These are phyloP conservation scores for Candida berthetii DNA, from an alignment of 805 yeast genomes.

Conservation along the genomic window DNA sequence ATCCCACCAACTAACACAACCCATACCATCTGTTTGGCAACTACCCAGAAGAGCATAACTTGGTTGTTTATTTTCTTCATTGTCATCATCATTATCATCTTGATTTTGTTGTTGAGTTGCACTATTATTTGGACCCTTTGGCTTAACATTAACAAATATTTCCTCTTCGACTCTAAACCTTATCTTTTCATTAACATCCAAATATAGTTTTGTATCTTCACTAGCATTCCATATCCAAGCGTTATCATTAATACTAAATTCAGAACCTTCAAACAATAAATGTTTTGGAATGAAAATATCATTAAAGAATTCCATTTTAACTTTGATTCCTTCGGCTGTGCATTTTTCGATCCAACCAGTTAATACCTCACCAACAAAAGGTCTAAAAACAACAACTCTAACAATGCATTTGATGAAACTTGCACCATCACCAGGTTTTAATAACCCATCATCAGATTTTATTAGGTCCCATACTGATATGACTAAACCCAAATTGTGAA, in stretches of 20 bases:
- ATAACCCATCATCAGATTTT: constrained; percentile 79
- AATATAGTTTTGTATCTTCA: constrained; percentile 67
- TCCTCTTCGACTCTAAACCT: constrained; percentile 90
- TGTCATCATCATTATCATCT: constrained; percentile 16
- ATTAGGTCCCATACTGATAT: constrained; percentile 79
- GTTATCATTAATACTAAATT: constrained; percentile 63
- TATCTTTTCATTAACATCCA: constrained; percentile 88
- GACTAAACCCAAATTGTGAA: constrained; percentile 80
- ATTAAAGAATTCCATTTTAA: constrained; percentile 82
- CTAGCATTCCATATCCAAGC: constrained; percentile 93
- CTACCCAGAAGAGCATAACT: constrained; percentile 85
- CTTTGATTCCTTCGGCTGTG: constrained; percentile 78
- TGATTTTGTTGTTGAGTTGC: constrained; percentile 17
- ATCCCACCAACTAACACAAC: constrained; percentile 96
- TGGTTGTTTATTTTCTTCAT: constrained; percentile 43
- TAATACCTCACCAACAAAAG: constrained; percentile 88
- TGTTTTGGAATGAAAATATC: constrained; percentile 86
- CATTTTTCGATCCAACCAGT: constrained; percentile 93
- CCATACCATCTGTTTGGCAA: constrained; percentile 96
- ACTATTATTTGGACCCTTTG: constrained; percentile 52
- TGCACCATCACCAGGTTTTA: constrained; percentile 94
- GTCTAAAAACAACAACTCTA: constrained; percentile 80
- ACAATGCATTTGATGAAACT: constrained; percentile 70
- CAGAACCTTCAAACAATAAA: constrained; percentile 73
- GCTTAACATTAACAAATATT: constrained; percentile 76